Percentiles rank a stretch among this genome's conserved stretches.
Conservation (phyloP, 129 eudicot species). For the Saussurea involucrata region DNA sequence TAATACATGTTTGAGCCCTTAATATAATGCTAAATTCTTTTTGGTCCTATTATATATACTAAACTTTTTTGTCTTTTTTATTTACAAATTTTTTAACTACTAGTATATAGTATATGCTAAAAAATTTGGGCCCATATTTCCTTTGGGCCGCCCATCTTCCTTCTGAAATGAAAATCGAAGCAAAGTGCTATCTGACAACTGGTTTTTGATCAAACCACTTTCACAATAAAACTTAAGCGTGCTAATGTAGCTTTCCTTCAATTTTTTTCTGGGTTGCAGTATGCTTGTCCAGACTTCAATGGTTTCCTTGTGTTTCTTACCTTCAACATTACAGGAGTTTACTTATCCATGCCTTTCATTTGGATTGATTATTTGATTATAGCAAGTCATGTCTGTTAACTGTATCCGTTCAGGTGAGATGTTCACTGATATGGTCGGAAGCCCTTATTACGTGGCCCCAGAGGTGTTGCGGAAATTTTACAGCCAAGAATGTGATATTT, state of each 20-base stretch:
- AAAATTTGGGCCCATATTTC: no score
- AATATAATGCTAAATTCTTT: no score
- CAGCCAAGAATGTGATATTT: constrained; percentile 94
- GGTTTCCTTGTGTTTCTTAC: not conserved
- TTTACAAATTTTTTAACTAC: no score
- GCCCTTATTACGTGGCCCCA: constrained; percentile 97
- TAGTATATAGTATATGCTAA: no score
- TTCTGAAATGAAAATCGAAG: not conserved
- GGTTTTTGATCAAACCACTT: not conserved
- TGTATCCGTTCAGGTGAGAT: constrained; percentile 59
- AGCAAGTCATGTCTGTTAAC: constrained; percentile 1
- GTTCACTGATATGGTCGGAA: constrained; percentile 89
- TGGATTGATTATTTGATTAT: not conserved
- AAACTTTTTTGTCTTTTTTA: no score
- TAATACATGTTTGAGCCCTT: no score
- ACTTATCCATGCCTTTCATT: not conserved
- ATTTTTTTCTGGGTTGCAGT: not conserved
- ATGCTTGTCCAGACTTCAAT: not conserved
- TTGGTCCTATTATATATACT: no score
- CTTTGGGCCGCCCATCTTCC: constrained; percentile 1
- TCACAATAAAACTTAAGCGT: not conserved
- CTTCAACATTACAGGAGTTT: not conserved
- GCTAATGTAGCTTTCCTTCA: not conserved
- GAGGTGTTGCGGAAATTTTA: constrained; percentile 78
- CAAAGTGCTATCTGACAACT: not conserved